Conservation (phyloP, 192 early-diverging fungal species). For the Coemansia sp. region DNA sequence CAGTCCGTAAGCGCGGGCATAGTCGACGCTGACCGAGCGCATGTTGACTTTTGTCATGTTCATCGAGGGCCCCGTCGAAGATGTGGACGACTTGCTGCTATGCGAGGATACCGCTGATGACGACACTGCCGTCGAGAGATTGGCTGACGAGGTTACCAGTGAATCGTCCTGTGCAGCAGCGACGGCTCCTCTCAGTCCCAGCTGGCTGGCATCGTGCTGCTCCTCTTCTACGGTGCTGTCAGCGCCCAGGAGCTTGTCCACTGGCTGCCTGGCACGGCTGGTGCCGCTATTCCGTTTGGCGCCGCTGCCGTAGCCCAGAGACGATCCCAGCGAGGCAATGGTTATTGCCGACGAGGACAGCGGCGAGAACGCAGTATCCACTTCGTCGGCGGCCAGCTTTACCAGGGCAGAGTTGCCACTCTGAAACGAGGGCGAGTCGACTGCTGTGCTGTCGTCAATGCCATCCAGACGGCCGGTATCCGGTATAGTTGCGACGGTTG, state of each 20-base stretch:
- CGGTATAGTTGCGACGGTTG: neutral
- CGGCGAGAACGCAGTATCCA: slow-evolving; percentile 46
- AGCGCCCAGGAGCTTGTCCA: neutral
- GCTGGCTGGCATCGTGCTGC: neutral
- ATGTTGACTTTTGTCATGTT: slow-evolving; percentile 16
- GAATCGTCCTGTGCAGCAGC: neutral
- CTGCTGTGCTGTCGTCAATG: neutral
- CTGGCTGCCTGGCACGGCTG: neutral
- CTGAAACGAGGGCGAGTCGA: neutral
- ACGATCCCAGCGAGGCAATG: slow-evolving; percentile 44
- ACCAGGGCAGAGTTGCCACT: slow-evolving; percentile 1
- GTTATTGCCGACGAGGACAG: slow-evolving; percentile 56
- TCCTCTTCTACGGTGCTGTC: slow-evolving; percentile 2
- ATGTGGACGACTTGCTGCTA: slow-evolving; percentile 18
- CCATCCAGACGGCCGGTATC: neutral
- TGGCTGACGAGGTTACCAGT: slow-evolving; percentile 26
- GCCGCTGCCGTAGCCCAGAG: slow-evolving; percentile 26
- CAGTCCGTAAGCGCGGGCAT: slow-evolving; percentile 36
- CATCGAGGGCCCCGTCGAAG: neutral
- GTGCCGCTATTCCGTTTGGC: slow-evolving; percentile 1
- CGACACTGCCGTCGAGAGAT: slow-evolving; percentile 29
- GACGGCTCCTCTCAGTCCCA: neutral
- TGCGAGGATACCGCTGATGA: slow-evolving; percentile 24
- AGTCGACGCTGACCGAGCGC: slow-evolving; percentile 55
- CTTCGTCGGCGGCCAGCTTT: slow-evolving; percentile 25